phyloP scores from a whole-genome alignment of 768 basidiomycete species.

The Agrocybe pediades region DNA sequence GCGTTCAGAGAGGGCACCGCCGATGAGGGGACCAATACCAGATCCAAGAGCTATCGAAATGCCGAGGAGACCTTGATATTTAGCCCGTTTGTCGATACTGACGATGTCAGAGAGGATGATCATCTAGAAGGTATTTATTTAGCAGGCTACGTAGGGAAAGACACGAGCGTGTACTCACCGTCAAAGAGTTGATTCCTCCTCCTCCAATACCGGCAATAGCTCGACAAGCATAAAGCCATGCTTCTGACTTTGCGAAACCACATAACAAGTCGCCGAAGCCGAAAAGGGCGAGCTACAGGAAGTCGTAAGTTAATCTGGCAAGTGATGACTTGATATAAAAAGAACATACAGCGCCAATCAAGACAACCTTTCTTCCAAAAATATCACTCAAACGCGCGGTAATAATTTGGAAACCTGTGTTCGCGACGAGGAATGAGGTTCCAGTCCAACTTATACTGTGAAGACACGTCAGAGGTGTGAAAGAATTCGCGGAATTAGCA shows the following conservation, averaged over 20 bases:
- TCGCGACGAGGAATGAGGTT: constrained; percentile 9
- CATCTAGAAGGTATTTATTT: neutral
- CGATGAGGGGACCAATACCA: constrained; percentile 6
- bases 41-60: constrained; percentile 8
- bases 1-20: constrained; percentile 5
- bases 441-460: constrained; percentile 11
- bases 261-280: constrained; percentile 8
- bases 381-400: constrained; percentile 9
- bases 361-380: constrained; percentile 7
- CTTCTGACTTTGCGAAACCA: constrained; percentile 9
- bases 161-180: neutral
- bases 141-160: neutral
- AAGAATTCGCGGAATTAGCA: neutral
- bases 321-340: neutral
- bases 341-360: constrained; percentile 3
- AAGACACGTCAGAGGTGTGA: neutral
- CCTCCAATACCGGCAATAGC: constrained; percentile 10
- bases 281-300: neutral
- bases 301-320: neutral
- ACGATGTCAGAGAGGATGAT: constrained; percentile 10
- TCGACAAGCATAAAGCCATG: constrained; percentile 8
- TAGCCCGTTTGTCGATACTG: constrained; percentile 9
- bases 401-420: constrained; percentile 10
- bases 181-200: constrained; percentile 7
- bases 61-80: constrained; percentile 8